phyloP scores from a whole-genome alignment of 306 rosid species.

The Cicer yamashitae region DNA sequence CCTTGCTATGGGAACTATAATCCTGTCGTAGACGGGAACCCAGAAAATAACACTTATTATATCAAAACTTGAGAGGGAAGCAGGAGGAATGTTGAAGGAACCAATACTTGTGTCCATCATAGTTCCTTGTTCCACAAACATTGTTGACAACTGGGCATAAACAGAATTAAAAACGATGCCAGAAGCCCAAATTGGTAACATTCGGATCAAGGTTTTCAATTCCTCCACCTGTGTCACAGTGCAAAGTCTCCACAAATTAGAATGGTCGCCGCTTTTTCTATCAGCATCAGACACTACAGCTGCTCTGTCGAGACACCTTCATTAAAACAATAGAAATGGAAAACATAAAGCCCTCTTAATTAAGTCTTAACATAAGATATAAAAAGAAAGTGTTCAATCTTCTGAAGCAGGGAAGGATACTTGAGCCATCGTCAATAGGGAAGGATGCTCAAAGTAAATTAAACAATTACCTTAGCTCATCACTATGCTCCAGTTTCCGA shows the following conservation, averaged over 20 bases:
- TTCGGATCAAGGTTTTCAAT: conserved; percentile 84
- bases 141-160: conserved; percentile 90
- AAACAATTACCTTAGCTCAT: conserved; percentile 70
- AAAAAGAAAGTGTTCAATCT: conserved; percentile 9
- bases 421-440: not conserved
- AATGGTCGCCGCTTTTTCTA: conserved; percentile 58
- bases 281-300: conserved; percentile 72
- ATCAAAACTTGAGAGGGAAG: conserved; percentile 83
- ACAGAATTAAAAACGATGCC: conserved; percentile 87
- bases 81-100: conserved; percentile 87
- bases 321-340: conserved; percentile 29
- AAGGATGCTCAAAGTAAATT: conserved; percentile 30
- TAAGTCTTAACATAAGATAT: not conserved
- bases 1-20: conserved; percentile 84
- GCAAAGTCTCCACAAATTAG: conserved; percentile 86
- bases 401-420: conserved; percentile 4
- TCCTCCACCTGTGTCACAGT: conserved; percentile 96
- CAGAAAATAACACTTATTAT: conserved; percentile 85
- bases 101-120: conserved; percentile 83
- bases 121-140: conserved; percentile 94
- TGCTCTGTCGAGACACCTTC: conserved; percentile 93
- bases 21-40: conserved; percentile 83
- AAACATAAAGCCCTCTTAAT: conserved; percentile 4
- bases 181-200: conserved; percentile 94
- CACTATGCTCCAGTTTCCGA: conserved; percentile 79